A percentile compares a stretch with the other conserved stretches of the same genome.
Evolutionary conservation across 2,329 filamentous ascomycete genomes (phyloP).

Genomic region (Blumeria hordei): DNA sequence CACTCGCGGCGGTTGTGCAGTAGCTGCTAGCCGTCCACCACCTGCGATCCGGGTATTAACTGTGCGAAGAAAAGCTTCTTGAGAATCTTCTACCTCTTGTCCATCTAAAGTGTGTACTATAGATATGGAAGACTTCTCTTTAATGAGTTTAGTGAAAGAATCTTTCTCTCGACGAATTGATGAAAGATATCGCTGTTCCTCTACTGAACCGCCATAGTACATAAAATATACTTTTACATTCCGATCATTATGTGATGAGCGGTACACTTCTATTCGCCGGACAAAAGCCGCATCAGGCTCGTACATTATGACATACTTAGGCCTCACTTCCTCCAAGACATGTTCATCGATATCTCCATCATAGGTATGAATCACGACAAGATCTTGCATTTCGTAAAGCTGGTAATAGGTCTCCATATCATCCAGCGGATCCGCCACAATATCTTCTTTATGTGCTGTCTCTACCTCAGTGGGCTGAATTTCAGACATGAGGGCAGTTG

Average conservation of each 20-base stretch:
- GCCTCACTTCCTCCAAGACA: conserved; percentile 80
- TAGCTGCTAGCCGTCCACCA: conserved; percentile 62
- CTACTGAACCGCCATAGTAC: conserved; percentile 84
- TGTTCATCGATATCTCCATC: conserved; percentile 92
- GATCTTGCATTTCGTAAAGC: conserved; percentile 72
- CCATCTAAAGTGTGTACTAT: conserved; percentile 56
- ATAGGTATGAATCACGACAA: conserved; percentile 78
- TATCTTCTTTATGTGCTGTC: conserved; percentile 48
- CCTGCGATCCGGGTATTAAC: conserved; percentile 94
- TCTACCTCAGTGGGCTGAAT: conserved; percentile 62
- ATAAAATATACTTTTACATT: conserved; percentile 89
- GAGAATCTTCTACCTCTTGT: conserved; percentile 48
- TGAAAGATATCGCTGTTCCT: conserved; percentile 82
- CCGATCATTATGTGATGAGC: conserved; percentile 73
- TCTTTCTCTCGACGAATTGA: conserved; percentile 88
- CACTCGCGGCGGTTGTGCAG: conserved; percentile 66
- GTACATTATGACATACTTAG: conserved; percentile 95
- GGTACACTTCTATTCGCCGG: conserved; percentile 79
- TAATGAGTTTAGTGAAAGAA: conserved; percentile 81
- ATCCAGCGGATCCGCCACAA: conserved; percentile 57
- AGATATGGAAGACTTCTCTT: conserved; percentile 82
- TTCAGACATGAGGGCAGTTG: conserved; percentile 60
- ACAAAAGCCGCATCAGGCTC: conserved; percentile 91
- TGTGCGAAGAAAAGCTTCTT: conserved; percentile 80
- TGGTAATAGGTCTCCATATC: conserved; percentile 85